phyloP scores from a whole-genome alignment of 2,329 filamentous ascomycete genomes.

The Malbranchea cinnamomea region DNA sequence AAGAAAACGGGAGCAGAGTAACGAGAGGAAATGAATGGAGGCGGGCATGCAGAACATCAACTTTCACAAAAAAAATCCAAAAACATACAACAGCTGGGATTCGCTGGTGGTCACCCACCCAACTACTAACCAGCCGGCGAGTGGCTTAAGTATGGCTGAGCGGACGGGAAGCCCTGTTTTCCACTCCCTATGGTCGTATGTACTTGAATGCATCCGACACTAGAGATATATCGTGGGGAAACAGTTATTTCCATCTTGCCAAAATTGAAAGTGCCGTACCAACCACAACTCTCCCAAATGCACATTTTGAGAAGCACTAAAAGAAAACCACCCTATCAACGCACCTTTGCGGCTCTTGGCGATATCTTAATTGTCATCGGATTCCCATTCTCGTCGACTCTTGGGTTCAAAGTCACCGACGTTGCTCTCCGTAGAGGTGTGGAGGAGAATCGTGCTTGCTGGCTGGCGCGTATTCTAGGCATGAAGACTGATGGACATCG shows the following conservation, averaged over 20 bases:
- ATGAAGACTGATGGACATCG: background rate
- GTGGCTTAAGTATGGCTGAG: conserved; percentile 33
- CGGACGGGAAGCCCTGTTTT: conserved; percentile 33
- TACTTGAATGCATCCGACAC: too few relatives aligned
- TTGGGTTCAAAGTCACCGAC: conserved; percentile 48
- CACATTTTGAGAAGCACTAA: conserved; percentile 1
- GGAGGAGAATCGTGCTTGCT: conserved; percentile 21
- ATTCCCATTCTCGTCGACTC: conserved; percentile 69
- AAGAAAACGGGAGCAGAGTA: too few relatives aligned
- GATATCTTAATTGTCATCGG: conserved; percentile 74
- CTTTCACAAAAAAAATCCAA: conserved; percentile 13
- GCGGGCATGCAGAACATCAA: too few relatives aligned
- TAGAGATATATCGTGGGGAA: too few relatives aligned
- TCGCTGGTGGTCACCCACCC: conserved; percentile 34
- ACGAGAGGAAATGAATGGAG: too few relatives aligned
- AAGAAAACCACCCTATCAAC: conserved; percentile 15
- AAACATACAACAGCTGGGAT: conserved; percentile 32
- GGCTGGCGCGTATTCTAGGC: too few relatives aligned
- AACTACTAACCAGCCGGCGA: conserved; percentile 32
- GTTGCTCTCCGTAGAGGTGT: conserved; percentile 21
- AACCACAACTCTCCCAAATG: conserved; percentile 1
- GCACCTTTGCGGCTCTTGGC: conserved; percentile 61
- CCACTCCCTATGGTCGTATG: conserved; percentile 33
- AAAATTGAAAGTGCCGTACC: too few relatives aligned
- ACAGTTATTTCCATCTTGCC: too few relatives aligned